These are phyloP conservation scores for Globisporangium spiculum DNA, from an alignment of 352 stramenopile genomes.

Conservation along the genomic window DNA sequence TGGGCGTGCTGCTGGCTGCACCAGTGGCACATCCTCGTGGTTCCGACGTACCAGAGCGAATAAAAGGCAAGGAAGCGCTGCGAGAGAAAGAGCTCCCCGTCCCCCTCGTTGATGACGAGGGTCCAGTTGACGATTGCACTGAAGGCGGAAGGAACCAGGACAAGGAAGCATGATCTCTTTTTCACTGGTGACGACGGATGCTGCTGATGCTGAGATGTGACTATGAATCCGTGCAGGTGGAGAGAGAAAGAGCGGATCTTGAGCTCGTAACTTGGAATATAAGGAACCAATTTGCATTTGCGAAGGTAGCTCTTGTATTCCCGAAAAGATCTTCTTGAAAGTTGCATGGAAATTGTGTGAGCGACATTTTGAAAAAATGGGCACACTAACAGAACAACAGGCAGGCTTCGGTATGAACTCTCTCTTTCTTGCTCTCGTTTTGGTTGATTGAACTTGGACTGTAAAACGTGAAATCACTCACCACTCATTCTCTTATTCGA, in stretches of 20 bases:
- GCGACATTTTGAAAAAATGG: neutral
- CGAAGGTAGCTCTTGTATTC: neutral
- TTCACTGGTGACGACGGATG: neutral
- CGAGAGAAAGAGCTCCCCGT: neutral
- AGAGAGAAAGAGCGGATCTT: neutral
- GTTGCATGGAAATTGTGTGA: neutral
- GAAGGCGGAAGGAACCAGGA: neutral
- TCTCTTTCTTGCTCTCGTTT: neutral
- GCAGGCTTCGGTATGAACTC: neutral
- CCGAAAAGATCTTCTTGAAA: too few species aligned
- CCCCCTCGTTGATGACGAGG: neutral
- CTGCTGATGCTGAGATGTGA: neutral
- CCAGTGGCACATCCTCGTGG: constrained; percentile 88
- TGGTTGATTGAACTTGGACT: neutral
- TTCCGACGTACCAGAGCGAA: constrained; percentile 74
- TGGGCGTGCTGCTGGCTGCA: constrained; percentile 90
- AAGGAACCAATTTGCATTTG: constrained; percentile 1
- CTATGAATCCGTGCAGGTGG: neutral
- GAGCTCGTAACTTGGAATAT: constrained; percentile 9
- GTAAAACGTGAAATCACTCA: constrained; percentile 1
- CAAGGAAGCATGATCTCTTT: neutral
- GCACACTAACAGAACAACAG: neutral
- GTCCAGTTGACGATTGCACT: neutral
- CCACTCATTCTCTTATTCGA: constrained; percentile 2
- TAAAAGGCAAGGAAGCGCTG: constrained; percentile 25